A percentile compares a stretch with the other conserved stretches of the same genome.
phyloP scores from a whole-genome alignment of 306 rosid genomes.

The Oemleria cerasiformis region DNA sequence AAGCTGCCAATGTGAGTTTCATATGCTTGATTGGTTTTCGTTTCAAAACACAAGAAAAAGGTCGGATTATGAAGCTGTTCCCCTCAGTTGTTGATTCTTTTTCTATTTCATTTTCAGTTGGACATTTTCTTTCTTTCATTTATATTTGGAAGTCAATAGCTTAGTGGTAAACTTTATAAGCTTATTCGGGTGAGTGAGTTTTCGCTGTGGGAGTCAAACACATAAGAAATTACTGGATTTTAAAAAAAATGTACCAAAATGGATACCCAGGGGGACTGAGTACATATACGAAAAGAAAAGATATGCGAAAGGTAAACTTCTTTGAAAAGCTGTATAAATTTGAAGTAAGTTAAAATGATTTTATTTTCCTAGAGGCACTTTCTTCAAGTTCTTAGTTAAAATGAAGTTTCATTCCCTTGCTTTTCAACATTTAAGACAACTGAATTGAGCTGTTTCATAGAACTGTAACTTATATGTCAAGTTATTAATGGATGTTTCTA shows the following conservation, averaged over 20 bases:
- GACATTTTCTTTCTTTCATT: neutral
- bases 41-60: neutral
- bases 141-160: neutral
- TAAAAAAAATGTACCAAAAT: neutral
- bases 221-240: neutral
- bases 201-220: neutral
- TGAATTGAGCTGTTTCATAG: neutral
- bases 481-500: neutral
- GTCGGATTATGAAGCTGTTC: neutral
- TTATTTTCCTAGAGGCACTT: neutral
- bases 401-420: neutral
- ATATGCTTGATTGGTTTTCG: neutral
- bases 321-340: neutral
- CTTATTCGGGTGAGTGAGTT: neutral
- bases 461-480: no score
- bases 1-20: neutral
- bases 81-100: neutral
- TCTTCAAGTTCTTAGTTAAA: neutral
- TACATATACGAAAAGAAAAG: no score
- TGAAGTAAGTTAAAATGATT: neutral
- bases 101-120: conserved; percentile 1
- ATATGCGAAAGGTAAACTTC: neutral
- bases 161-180: neutral
- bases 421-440: neutral
- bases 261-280: no score